A percentile compares a stretch with the other conserved stretches of the same genome.
phyloP scores from a whole-genome alignment of 495 filamentous ascomycete genomes.

The Penicillium pancosmium region DNA sequence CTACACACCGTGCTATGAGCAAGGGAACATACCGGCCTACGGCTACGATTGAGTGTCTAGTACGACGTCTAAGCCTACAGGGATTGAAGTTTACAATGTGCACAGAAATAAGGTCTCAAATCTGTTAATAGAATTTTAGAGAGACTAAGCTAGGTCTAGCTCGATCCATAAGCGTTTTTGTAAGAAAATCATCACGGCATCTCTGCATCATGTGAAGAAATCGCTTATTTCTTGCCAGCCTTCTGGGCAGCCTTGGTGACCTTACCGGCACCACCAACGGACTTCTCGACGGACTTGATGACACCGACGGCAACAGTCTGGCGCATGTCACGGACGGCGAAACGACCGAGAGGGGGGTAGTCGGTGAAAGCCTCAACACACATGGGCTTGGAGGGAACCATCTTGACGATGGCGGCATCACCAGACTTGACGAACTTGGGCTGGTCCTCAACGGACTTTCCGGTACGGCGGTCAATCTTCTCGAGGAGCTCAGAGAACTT shows the following conservation, averaged over 20 bases:
- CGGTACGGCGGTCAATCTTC: constrained; percentile 99
- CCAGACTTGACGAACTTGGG: constrained; percentile 99
- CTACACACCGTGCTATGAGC: too few relatives aligned
- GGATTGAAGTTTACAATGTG: not conserved
- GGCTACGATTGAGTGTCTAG: too few relatives aligned
- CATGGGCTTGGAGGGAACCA: constrained; percentile 99
- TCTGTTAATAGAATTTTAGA: constrained; percentile 30
- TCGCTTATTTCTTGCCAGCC: constrained; percentile 67
- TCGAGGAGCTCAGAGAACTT: constrained; percentile 98
- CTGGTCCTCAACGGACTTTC: constrained; percentile 86
- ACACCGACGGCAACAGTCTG: constrained; percentile 98
- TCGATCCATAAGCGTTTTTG: constrained; percentile 35
- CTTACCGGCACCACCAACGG: constrained; percentile 65
- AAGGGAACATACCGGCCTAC: too few relatives aligned
- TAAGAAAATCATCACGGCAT: constrained; percentile 39
- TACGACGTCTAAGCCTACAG: not conserved
- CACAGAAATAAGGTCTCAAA: constrained; percentile 19
- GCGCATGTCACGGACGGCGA: constrained; percentile 90
- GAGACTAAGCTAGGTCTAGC: constrained; percentile 36
- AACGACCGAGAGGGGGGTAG: constrained; percentile 98
- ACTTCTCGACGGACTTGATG: constrained; percentile 86
- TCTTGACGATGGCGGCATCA: constrained; percentile 99
- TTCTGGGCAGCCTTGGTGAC: constrained; percentile 76
- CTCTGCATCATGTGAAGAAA: constrained; percentile 35
- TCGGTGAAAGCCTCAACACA: constrained; percentile 99